A percentile compares a stretch with the other conserved stretches of the same genome.
These are phyloP conservation scores for Monosporozyma aerobia DNA, from an alignment of 805 yeast genomes.

Conservation along the genomic window DNA sequence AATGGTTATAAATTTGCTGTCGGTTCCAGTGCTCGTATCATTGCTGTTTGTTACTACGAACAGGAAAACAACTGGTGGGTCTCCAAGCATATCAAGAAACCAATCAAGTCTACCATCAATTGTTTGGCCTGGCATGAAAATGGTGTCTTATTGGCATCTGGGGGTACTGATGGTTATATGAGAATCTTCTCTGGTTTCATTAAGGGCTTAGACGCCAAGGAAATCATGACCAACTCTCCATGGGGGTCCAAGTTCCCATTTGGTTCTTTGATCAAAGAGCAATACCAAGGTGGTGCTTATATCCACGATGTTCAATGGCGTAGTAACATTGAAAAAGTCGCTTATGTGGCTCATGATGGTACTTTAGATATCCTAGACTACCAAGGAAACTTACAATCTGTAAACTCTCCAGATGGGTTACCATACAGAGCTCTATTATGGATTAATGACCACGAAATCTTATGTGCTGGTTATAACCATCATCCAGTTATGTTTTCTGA, in stretches of 20 bases:
- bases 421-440: constrained; percentile 76
- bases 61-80: constrained; percentile 99
- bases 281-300: constrained; percentile 75
- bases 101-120: constrained; percentile 80
- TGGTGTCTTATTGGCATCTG: constrained; percentile 76
- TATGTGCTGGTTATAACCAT: constrained; percentile 89
- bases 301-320: constrained; percentile 84
- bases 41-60: constrained; percentile 94
- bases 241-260: constrained; percentile 97
- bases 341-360: constrained; percentile 80
- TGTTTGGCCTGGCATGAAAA: constrained; percentile 90
- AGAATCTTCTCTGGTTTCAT: constrained; percentile 83
- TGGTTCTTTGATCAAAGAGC: constrained; percentile 49
- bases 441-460: constrained; percentile 52
- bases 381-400: constrained; percentile 14
- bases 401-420: constrained; percentile 37
- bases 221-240: constrained; percentile 41
- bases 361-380: constrained; percentile 70
- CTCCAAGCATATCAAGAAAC: constrained; percentile 91
- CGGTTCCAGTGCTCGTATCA: constrained; percentile 87
- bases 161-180: constrained; percentile 89
- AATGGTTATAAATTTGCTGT: constrained; percentile 93
- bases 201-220: constrained; percentile 75
- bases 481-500: constrained; percentile 83
- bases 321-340: constrained; percentile 69